Evolutionary conservation across 163 green algal genomes (phyloP).

Genomic region (Chlorella variabilis): DNA sequence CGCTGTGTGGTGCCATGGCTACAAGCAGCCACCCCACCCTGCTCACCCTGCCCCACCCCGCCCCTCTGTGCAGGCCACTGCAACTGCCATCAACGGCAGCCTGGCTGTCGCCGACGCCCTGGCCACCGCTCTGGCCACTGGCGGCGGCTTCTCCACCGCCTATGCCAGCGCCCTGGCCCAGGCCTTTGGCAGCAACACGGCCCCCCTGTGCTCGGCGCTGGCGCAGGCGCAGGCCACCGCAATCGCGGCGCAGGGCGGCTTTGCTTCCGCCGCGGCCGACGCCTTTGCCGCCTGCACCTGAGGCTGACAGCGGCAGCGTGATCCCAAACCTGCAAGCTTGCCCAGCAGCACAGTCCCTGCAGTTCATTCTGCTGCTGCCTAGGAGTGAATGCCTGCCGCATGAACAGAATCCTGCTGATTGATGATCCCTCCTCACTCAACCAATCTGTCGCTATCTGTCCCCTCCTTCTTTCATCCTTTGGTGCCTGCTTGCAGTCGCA

Average conservation of each 20-base stretch:
- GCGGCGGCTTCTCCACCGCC: background rate
- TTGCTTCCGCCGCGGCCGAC: background rate
- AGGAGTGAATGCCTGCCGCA: too few relatives aligned
- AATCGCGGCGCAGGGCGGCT: background rate
- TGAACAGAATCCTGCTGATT: too few relatives aligned
- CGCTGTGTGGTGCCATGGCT: background rate
- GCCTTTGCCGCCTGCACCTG: conserved; percentile 2
- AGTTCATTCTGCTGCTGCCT: too few relatives aligned
- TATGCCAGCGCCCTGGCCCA: background rate
- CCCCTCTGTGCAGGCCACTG: conserved; percentile 3
- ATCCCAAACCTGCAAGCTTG: too few relatives aligned
- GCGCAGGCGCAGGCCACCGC: background rate
- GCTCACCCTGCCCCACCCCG: background rate
- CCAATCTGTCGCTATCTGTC: conserved; percentile 4
- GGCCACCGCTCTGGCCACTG: conserved; percentile 7
- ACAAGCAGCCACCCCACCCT: background rate
- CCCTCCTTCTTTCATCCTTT: background rate
- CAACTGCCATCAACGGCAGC: background rate
- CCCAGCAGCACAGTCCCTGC: too few relatives aligned
- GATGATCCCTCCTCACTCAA: background rate
- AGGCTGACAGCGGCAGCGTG: too few relatives aligned
- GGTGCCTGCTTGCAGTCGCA: too few relatives aligned
- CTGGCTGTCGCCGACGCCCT: background rate
- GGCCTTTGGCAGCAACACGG: background rate
- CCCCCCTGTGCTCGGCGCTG: background rate